Evolutionary conservation across 352 stramenopile species (phyloP).

Genomic region (Saprolegnia parasitica): DNA sequence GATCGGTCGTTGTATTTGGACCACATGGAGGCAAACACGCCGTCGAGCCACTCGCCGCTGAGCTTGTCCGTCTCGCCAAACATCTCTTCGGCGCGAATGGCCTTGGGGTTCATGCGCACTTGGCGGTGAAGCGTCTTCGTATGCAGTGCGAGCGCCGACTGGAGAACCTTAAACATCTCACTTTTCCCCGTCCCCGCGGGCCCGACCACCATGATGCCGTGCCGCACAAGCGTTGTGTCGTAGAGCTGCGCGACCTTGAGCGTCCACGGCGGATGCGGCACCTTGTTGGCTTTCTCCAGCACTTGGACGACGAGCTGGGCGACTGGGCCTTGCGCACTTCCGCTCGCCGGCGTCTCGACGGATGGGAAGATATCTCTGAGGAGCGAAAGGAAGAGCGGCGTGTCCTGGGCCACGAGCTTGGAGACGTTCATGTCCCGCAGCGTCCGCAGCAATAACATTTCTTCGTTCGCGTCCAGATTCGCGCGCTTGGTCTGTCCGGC

Average conservation of each 20-base stretch:
- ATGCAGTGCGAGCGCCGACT: conserved; percentile 50
- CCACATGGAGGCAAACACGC: conserved; percentile 79
- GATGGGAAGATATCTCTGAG: conserved; percentile 84
- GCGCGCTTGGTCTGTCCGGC: conserved; percentile 92
- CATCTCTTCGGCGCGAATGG: conserved; percentile 72
- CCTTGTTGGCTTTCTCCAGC: conserved; percentile 58
- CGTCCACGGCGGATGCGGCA: conserved; percentile 67
- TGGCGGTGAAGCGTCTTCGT: conserved; percentile 69
- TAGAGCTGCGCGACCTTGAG: conserved; percentile 91
- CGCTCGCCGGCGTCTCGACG: conserved; percentile 42
- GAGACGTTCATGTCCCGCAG: conserved; percentile 92
- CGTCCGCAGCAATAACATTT: conserved; percentile 93
- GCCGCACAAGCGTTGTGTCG: conserved; percentile 89
- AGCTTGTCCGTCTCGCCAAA: conserved; percentile 79
- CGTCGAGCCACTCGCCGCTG: conserved; percentile 67
- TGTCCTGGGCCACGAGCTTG: conserved; percentile 90
- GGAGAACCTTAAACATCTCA: conserved; percentile 60
- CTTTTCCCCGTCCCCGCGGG: conserved; percentile 80
- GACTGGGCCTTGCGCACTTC: conserved; percentile 70
- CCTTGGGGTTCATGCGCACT: conserved; percentile 78
- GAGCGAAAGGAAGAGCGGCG: conserved; percentile 89
- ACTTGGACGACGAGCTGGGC: conserved; percentile 58
- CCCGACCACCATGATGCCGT: conserved; percentile 88
- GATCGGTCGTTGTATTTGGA: conserved; percentile 83
- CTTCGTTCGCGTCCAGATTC: conserved; percentile 90